These are phyloP conservation scores for Dactylellina sp. DNA, from an alignment of 2,329 filamentous ascomycete genomes.

Conservation along the genomic window DNA sequence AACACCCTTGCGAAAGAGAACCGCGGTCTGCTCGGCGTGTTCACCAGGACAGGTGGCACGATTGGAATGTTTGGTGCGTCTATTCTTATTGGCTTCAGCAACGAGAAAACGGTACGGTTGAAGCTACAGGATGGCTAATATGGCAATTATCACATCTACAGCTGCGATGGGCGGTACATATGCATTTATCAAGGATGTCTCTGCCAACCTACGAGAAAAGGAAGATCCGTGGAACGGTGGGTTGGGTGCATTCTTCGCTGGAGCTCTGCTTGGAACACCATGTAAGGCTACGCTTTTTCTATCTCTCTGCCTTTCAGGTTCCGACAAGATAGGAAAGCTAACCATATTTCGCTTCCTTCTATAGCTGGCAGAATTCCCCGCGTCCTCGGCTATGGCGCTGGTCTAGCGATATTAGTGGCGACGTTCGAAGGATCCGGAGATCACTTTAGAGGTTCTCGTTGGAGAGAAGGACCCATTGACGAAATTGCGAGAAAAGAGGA, in stretches of 20 bases:
- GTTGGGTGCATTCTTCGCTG: conserved; percentile 80
- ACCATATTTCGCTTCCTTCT: conserved; percentile 63
- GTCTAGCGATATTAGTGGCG: conserved; percentile 71
- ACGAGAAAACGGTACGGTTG: background rate
- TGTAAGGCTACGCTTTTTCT: conserved; percentile 69
- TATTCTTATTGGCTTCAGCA: background rate
- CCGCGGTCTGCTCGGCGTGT: conserved; percentile 81
- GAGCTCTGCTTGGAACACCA: conserved; percentile 77
- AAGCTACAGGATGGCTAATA: background rate
- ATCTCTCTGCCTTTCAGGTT: background rate
- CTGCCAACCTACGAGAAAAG: conserved; percentile 86
- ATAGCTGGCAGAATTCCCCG: conserved; percentile 74
- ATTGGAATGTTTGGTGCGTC: conserved; percentile 75
- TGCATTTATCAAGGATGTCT: conserved; percentile 79
- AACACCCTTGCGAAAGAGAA: conserved; percentile 88
- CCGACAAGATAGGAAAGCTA: background rate
- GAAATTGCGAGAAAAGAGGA: conserved; percentile 82
- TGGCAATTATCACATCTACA: conserved; percentile 62
- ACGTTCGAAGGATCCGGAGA: conserved; percentile 77
- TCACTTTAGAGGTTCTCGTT: conserved; percentile 68
- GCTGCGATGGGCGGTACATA: conserved; percentile 80
- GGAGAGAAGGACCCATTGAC: conserved; percentile 68
- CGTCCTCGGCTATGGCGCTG: conserved; percentile 75
- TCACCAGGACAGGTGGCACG: conserved; percentile 80
- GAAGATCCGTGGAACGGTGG: conserved; percentile 81